Percentiles rank a stretch among this genome's conserved stretches.
Evolutionary conservation across 495 filamentous ascomycete species (phyloP).

Genomic region (Acidomyces sp.): DNA sequence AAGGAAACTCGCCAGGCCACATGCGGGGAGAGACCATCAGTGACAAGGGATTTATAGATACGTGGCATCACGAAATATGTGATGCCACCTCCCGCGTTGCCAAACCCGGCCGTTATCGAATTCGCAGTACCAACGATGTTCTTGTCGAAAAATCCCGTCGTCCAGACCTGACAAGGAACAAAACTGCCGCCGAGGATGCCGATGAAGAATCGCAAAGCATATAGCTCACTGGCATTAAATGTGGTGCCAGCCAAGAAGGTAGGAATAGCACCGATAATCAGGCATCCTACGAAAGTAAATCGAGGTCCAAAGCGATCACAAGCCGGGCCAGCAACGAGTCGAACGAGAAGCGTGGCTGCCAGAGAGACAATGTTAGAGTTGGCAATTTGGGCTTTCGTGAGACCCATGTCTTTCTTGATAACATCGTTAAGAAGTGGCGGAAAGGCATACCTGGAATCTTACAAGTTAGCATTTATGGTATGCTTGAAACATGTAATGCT

Average conservation of each 20-base stretch:
- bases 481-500: not conserved
- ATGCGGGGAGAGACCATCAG: constrained; percentile 17
- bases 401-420: constrained; percentile 51
- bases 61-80: constrained; percentile 89
- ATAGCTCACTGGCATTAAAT: constrained; percentile 53
- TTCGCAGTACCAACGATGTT: constrained; percentile 88
- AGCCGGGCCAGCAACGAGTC: constrained; percentile 66
- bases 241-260: constrained; percentile 73
- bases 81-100: constrained; percentile 85
- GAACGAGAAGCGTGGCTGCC: constrained; percentile 66
- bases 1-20: constrained; percentile 27
- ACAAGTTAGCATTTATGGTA: constrained; percentile 3
- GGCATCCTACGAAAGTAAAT: constrained; percentile 59
- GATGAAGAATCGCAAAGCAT: constrained; percentile 77
- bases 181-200: constrained; percentile 85
- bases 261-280: constrained; percentile 67
- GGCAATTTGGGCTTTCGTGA: constrained; percentile 58
- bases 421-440: constrained; percentile 29
- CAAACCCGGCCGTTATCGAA: constrained; percentile 70
- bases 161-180: constrained; percentile 94
- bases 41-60: constrained; percentile 29
- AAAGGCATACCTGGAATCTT: constrained; percentile 26
- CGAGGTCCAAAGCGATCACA: constrained; percentile 81
- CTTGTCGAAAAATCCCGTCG: constrained; percentile 73
- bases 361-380: constrained; percentile 91